Evolutionary conservation across 805 yeast genomes (phyloP).

Genomic region (Kodamaea fukazawae): DNA sequence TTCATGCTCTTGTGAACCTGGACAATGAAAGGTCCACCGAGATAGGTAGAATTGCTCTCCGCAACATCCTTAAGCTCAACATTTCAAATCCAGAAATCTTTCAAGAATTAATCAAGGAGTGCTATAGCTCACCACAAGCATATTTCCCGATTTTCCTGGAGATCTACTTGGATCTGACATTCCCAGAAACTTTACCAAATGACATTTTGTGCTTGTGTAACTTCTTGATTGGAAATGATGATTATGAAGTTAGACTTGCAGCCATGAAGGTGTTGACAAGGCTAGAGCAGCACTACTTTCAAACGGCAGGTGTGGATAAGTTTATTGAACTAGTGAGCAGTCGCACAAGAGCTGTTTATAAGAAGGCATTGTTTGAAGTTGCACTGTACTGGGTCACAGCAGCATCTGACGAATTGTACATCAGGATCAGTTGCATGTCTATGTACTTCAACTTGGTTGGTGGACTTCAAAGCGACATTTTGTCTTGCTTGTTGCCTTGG

Average conservation of each 20-base stretch:
- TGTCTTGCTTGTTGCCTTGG: constrained; percentile 88
- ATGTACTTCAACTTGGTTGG: constrained; percentile 60
- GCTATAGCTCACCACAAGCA: constrained; percentile 54
- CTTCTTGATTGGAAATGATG: constrained; percentile 76
- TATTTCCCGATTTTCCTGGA: constrained; percentile 74
- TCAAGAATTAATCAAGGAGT: constrained; percentile 63
- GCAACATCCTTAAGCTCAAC: constrained; percentile 63
- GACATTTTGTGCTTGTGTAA: constrained; percentile 73
- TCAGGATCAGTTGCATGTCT: constrained; percentile 69
- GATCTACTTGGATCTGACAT: constrained; percentile 47
- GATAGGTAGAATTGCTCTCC: constrained; percentile 69
- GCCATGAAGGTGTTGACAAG: constrained; percentile 71
- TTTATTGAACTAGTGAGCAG: constrained; percentile 72
- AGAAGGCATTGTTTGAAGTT: constrained; percentile 77
- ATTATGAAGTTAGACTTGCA: constrained; percentile 60
- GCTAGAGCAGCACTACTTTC: constrained; percentile 50
- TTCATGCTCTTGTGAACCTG: constrained; percentile 65
- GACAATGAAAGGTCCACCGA: constrained; percentile 55
- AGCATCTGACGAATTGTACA: constrained; percentile 54
- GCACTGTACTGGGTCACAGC: constrained; percentile 65
- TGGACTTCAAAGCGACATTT: constrained; percentile 65
- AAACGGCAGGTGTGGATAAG: constrained; percentile 47
- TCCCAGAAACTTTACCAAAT: constrained; percentile 33
- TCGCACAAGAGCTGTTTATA: constrained; percentile 77
- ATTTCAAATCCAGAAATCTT: constrained; percentile 50